phyloP scores from a whole-genome alignment of 2,329 filamentous ascomycete genomes.

The Fusarium setosum region DNA sequence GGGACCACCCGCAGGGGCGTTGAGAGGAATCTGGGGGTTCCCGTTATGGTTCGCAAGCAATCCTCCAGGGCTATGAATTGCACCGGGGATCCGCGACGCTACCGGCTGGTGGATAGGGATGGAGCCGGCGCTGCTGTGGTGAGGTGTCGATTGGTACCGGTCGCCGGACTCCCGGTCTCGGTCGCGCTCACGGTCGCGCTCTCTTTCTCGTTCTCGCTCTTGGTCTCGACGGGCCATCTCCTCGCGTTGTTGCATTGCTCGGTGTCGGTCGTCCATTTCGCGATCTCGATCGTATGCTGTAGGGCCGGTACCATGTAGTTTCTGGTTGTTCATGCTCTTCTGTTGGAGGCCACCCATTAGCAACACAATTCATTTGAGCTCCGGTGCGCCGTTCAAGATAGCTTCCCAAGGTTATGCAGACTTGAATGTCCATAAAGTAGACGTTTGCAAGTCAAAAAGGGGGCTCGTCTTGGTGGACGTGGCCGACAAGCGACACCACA shows the following conservation, averaged over 20 bases:
- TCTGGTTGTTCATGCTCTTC: conserved; percentile 60
- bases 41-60: conserved; percentile 80
- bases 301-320: conserved; percentile 53
- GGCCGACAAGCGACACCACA: conserved; percentile 25
- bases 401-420: background rate
- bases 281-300: conserved; percentile 61
- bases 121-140: conserved; percentile 88
- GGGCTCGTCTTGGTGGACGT: conserved; percentile 6
- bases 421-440: background rate
- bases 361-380: conserved; percentile 9
- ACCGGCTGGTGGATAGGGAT: conserved; percentile 96
- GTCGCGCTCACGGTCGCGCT: conserved; percentile 65
- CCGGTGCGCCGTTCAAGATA: background rate
- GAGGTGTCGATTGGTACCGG: conserved; percentile 74
- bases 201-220: conserved; percentile 65
- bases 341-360: conserved; percentile 28
- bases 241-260: conserved; percentile 59
- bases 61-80: conserved; percentile 93
- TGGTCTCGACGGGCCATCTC: conserved; percentile 58
- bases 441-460: background rate
- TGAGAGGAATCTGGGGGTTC: conserved; percentile 64
- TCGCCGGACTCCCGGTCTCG: conserved; percentile 75
- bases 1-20: conserved; percentile 61
- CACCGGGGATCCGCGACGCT: conserved; percentile 80
- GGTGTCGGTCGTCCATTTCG: conserved; percentile 61